Evolutionary conservation across 2,329 filamentous ascomycete species (phyloP).

Genomic region (Chalaropsis ovoidea): DNA sequence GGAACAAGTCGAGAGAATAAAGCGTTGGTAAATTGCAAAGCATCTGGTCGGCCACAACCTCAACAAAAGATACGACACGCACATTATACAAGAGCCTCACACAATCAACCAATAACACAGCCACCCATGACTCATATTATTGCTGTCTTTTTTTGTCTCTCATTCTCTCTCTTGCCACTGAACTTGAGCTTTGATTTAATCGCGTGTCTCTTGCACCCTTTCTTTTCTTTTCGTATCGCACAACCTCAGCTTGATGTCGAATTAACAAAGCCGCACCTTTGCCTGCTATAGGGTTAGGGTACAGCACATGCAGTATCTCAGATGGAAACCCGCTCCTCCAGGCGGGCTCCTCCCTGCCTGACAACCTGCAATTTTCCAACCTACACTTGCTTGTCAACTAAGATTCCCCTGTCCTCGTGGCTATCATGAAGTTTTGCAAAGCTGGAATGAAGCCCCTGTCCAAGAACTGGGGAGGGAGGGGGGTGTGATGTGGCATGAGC

Average conservation of each 20-base stretch:
- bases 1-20: not conserved
- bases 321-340: slow-evolving; percentile 2
- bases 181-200: not conserved
- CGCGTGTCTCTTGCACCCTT: not conserved
- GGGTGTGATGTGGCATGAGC: not conserved
- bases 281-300: slow-evolving; percentile 5
- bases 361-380: not conserved
- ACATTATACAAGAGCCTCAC: not conserved
- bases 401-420: slow-evolving; percentile 5
- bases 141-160: not conserved
- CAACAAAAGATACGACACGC: not conserved
- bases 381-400: not conserved
- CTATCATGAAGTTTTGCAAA: slow-evolving; percentile 3
- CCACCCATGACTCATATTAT: not conserved
- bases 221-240: not conserved
- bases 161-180: not conserved
- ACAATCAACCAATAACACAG: not conserved
- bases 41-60: no score
- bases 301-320: not conserved
- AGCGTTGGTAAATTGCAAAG: no score
- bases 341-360: not conserved
- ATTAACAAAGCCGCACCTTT: no score
- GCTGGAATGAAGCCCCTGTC: slow-evolving; percentile 4
- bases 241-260: not conserved
- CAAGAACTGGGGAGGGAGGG: not conserved